Conservation (phyloP, 1,284 basidiomycete species). For the Malassezia slooffiae region DNA sequence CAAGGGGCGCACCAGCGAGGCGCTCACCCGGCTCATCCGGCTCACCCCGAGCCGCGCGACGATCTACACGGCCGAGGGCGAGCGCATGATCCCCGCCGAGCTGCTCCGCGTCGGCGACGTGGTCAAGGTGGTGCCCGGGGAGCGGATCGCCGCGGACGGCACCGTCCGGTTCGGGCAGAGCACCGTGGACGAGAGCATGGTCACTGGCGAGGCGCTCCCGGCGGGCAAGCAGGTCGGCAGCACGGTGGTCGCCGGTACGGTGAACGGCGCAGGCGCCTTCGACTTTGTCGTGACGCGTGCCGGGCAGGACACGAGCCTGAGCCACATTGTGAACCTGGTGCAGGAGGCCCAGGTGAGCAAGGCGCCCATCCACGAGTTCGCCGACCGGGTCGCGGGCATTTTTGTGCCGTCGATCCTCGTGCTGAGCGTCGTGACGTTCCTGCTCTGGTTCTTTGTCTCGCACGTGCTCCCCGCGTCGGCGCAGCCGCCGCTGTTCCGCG, state of each 20-base stretch:
- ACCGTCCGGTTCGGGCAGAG: slow-evolving; percentile 74
- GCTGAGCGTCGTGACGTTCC: slow-evolving; percentile 70
- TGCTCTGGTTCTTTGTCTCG: slow-evolving; percentile 71
- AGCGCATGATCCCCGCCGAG: slow-evolving; percentile 85
- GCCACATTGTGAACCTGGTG: slow-evolving; percentile 91
- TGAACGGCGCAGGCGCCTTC: slow-evolving; percentile 89
- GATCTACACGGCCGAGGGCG: slow-evolving; percentile 67
- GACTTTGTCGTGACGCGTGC: slow-evolving; percentile 90
- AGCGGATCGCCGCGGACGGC: slow-evolving; percentile 92
- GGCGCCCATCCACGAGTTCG: slow-evolving; percentile 94
- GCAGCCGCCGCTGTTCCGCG: slow-evolving; percentile 73
- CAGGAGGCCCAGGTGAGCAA: slow-evolving; percentile 96
- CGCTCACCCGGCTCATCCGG: slow-evolving; percentile 87
- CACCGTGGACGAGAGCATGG: slow-evolving; percentile 86
- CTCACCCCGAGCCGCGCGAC: slow-evolving; percentile 88
- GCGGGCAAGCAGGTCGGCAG: slow-evolving; percentile 73
- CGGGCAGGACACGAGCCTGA: slow-evolving; percentile 85
- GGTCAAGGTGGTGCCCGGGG: slow-evolving; percentile 88
- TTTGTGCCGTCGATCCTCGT: slow-evolving; percentile 87
- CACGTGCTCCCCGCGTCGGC: slow-evolving; percentile 50
- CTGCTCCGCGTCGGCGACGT: slow-evolving; percentile 86
- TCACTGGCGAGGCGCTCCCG: slow-evolving; percentile 91
- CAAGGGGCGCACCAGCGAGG: slow-evolving; percentile 91
- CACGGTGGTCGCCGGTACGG: slow-evolving; percentile 83
- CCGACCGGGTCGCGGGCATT: slow-evolving; percentile 82